Conservation (phyloP, 257 asterid genomes). For the Solanum infundibuliforme region DNA sequence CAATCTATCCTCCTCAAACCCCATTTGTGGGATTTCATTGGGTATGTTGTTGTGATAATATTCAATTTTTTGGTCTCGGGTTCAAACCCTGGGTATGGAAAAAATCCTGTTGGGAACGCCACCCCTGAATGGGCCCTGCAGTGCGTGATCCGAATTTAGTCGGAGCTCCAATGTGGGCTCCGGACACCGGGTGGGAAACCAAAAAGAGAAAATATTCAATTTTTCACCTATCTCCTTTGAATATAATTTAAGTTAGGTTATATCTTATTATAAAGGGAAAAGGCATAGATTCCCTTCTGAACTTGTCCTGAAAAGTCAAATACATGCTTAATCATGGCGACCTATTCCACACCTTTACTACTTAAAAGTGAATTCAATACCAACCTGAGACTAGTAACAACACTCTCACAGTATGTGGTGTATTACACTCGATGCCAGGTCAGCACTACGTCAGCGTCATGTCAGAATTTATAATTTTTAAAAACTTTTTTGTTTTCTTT, state of each 20-base stretch:
- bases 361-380: background rate
- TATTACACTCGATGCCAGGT: background rate
- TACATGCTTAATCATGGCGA: background rate
- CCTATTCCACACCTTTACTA: background rate
- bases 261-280: background rate
- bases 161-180: too few species aligned
- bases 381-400: background rate
- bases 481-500: background rate
- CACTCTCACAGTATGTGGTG: background rate
- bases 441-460: background rate
- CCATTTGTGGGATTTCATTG: background rate
- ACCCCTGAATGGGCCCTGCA: too few species aligned
- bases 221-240: background rate
- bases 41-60: background rate
- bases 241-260: background rate
- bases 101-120: too few species aligned
- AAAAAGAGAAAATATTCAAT: background rate
- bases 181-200: too few species aligned
- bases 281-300: background rate
- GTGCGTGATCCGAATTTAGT: too few species aligned
- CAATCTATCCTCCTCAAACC: background rate
- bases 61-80: background rate
- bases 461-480: background rate
- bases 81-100: too few species aligned
- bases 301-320: background rate